A percentile compares a stretch with the other conserved stretches of the same genome.
These are phyloP conservation scores for Diaporthe sp. DNA, from an alignment of 2,329 filamentous ascomycete species.

Conservation along the genomic window DNA sequence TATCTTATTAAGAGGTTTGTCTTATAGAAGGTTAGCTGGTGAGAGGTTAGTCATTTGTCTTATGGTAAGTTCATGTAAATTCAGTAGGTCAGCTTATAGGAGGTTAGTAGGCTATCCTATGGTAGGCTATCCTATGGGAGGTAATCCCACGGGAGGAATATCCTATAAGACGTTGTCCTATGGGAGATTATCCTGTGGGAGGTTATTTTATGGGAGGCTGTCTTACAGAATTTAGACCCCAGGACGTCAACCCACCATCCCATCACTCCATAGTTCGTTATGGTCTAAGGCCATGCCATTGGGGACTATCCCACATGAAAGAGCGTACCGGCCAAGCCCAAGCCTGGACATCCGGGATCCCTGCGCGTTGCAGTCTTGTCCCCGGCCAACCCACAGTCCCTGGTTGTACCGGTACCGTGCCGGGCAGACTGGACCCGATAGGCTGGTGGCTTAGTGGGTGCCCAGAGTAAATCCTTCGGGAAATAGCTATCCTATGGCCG, in stretches of 20 bases:
- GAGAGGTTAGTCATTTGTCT: too few relatives aligned
- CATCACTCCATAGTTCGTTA: neutral
- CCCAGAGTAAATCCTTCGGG: constrained; percentile 6
- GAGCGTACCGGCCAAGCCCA: neutral
- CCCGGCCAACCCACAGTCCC: neutral
- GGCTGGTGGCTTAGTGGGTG: neutral
- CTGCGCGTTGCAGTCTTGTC: neutral
- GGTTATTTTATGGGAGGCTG: too few relatives aligned
- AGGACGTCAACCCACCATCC: too few relatives aligned
- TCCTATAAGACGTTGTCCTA: too few relatives aligned
- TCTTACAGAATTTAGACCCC: neutral
- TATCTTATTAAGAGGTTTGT: too few relatives aligned
- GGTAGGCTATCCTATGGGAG: too few relatives aligned
- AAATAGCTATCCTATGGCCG: neutral
- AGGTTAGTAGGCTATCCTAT: too few relatives aligned
- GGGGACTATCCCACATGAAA: neutral
- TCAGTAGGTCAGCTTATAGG: too few relatives aligned
- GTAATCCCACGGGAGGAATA: too few relatives aligned
- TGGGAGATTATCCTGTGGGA: too few relatives aligned
- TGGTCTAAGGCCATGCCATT: neutral
- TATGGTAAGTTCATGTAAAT: too few relatives aligned
- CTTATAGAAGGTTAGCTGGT: too few relatives aligned
- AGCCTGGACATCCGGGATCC: neutral
- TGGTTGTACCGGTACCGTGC: neutral
- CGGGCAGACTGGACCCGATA: constrained; percentile 6